phyloP scores from a whole-genome alignment of 2,329 filamentous ascomycete species.

The Raffaelea ambrosiae region DNA sequence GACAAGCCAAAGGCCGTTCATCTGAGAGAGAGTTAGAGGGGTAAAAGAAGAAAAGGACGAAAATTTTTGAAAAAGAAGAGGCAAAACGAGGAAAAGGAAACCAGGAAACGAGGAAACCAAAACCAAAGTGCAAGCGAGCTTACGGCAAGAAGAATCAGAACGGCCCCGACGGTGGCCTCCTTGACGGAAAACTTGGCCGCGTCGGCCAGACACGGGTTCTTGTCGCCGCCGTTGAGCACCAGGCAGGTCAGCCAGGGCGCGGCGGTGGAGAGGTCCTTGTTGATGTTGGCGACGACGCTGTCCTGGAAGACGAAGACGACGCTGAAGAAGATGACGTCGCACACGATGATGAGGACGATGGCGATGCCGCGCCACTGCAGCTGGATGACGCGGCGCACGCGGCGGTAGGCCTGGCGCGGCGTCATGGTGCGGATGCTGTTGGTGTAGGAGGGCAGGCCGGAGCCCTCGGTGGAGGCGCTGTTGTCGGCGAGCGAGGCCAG shows the following conservation, averaged over 20 bases:
- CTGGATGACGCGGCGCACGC: constrained; percentile 76
- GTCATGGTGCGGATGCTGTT: constrained; percentile 69
- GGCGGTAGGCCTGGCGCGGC: constrained; percentile 78
- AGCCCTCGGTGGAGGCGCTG: constrained; percentile 60
- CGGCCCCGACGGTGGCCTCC: constrained; percentile 68
- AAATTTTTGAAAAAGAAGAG: constrained; percentile 5
- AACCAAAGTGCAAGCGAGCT: too few species aligned
- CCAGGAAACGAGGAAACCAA: constrained; percentile 24
- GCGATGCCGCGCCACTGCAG: constrained; percentile 92
- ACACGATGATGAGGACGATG: constrained; percentile 82
- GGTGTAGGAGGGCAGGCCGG: constrained; percentile 65
- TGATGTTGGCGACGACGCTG: constrained; percentile 54
- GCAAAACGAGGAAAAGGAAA: constrained; percentile 10
- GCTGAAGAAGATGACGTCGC: constrained; percentile 89
- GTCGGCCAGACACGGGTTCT: constrained; percentile 54
- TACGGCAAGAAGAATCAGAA: constrained; percentile 74
- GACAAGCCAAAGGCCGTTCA: constrained; percentile 79
- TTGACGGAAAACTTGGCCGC: constrained; percentile 59
- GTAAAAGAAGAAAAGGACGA: constrained; percentile 6
- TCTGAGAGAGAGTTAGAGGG: constrained; percentile 29
- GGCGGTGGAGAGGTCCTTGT: constrained; percentile 45
- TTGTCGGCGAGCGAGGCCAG: constrained; percentile 73
- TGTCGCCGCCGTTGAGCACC: constrained; percentile 46
- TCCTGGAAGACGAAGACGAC: constrained; percentile 85
- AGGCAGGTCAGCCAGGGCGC: constrained; percentile 67